Evolutionary conservation across 2,329 filamentous ascomycete species (phyloP).

Genomic region (Rasamsonia emersonii): DNA sequence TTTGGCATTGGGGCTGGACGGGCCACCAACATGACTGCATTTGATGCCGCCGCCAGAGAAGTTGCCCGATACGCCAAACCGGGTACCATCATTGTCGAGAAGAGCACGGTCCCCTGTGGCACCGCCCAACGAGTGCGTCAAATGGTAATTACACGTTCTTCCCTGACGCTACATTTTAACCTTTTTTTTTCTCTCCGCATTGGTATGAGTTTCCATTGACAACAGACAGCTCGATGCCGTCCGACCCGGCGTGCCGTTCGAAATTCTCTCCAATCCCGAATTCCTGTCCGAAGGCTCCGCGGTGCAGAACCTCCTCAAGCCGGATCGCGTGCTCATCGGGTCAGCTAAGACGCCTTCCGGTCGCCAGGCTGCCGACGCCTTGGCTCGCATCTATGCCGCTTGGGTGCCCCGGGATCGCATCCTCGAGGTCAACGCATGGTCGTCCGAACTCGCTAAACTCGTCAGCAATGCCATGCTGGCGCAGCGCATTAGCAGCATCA

Average conservation of each 20-base stretch:
- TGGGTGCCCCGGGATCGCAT: conserved; percentile 64
- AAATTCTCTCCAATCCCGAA: conserved; percentile 73
- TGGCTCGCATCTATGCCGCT: conserved; percentile 58
- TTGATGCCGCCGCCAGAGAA: conserved; percentile 60
- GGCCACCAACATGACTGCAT: conserved; percentile 63
- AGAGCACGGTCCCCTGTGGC: conserved; percentile 69
- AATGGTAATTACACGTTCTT: conserved; percentile 46
- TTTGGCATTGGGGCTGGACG: conserved; percentile 60
- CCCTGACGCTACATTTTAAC: conserved; percentile 7
- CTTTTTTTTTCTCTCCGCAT: conserved; percentile 1
- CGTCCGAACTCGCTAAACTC: conserved; percentile 69
- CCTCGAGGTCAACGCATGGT: conserved; percentile 65
- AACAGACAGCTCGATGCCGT: conserved; percentile 19
- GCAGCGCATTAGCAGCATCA: conserved; percentile 73
- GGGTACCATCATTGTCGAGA: conserved; percentile 70
- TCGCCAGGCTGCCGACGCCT: conserved; percentile 51
- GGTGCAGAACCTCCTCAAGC: conserved; percentile 59
- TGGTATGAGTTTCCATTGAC: not conserved
- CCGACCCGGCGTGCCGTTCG: conserved; percentile 57
- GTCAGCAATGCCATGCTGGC: conserved; percentile 74
- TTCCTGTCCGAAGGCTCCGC: conserved; percentile 73
- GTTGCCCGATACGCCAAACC: conserved; percentile 59
- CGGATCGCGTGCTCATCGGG: conserved; percentile 69
- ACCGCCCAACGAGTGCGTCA: conserved; percentile 62
- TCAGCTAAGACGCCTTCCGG: conserved; percentile 54